phyloP scores from a whole-genome alignment of 441 rosid genomes.

The Raphanus hybrid region DNA sequence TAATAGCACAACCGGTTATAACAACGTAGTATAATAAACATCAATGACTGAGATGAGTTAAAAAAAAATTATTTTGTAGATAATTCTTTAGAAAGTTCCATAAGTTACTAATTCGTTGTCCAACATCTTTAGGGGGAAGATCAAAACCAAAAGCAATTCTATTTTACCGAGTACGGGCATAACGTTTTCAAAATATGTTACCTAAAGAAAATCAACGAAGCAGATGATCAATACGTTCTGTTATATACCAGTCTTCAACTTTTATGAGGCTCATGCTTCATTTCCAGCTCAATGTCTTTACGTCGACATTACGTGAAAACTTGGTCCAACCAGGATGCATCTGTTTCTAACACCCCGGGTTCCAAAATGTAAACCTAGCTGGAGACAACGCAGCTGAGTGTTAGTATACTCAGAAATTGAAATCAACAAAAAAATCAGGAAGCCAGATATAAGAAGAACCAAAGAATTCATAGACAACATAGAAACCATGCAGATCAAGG shows the following conservation, averaged over 20 bases:
- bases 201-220: not conserved
- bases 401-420: not conserved
- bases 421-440: slow-evolving; percentile 6
- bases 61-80: not conserved
- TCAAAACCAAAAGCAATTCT: not conserved
- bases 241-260: not conserved
- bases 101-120: slow-evolving; percentile 8
- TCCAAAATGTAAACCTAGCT: slow-evolving; percentile 16
- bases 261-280: not conserved
- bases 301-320: slow-evolving; percentile 2
- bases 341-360: slow-evolving; percentile 2
- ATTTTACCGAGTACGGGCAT: not conserved
- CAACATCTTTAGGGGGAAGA: not conserved
- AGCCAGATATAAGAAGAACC: slow-evolving; percentile 15
- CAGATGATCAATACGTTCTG: not conserved
- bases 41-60: not conserved
- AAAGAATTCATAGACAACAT: not conserved
- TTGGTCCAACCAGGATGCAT: slow-evolving; percentile 1
- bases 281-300: slow-evolving; percentile 13
- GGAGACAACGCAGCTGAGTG: slow-evolving; percentile 1
- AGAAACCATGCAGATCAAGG: slow-evolving; percentile 6
- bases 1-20: not conserved
- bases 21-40: not conserved
- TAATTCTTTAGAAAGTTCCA: not conserved
- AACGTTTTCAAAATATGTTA: not conserved